Evolutionary conservation across 208 protist species (phyloP), one percentile per base, ranked within the genome.

Genomic region (Leishmania martiniquensis): DNA sequence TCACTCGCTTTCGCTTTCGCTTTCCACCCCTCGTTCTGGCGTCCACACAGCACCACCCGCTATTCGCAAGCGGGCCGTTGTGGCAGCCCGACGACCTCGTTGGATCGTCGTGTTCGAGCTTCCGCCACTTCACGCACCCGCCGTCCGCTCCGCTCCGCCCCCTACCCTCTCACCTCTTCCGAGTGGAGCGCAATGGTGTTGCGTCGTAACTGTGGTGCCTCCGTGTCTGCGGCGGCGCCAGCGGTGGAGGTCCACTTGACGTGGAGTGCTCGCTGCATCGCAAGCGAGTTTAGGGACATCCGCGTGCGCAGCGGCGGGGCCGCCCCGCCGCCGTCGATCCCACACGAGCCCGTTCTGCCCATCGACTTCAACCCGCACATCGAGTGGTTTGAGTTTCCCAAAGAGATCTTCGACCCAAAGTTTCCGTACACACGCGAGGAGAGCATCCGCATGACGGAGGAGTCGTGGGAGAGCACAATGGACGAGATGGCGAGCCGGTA

Each of bases 321-420:
- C 12, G 75, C 82, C 22, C 82, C 84, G 69, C 90, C 91, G 25
- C 94, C 94, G 63, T 85, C 86, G 42, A 93, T 96, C 68, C 62
- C 82, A 94, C 82, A 95, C 77, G 94, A 95, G 60, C 94, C 91
- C 10, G 76, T 97, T n/a, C 57, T 91, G 37, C 94, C 94, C 0
- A 94, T 97, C 87, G 94, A 97, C 87, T 96, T 97, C 82, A 97
- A 96, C 79, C 94, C 94, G 6, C 94, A 97, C 81, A 97, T 97
- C 78, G 91, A 97, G 80, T 97, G 91, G 91, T 97, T 95, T 78
- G 94, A 97, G 81, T 97, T 94, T 77, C 94, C 94, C 0, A 97
- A 97, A 75, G 91, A 97, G 65, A 88, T 97, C 49, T 97, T 96
- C 60, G 90, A 96, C 73, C 92, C 94, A 37, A 96, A 95, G 84